phyloP scores from a whole-genome alignment of 495 filamentous ascomycete genomes.

The Bryoglossum gracile region DNA sequence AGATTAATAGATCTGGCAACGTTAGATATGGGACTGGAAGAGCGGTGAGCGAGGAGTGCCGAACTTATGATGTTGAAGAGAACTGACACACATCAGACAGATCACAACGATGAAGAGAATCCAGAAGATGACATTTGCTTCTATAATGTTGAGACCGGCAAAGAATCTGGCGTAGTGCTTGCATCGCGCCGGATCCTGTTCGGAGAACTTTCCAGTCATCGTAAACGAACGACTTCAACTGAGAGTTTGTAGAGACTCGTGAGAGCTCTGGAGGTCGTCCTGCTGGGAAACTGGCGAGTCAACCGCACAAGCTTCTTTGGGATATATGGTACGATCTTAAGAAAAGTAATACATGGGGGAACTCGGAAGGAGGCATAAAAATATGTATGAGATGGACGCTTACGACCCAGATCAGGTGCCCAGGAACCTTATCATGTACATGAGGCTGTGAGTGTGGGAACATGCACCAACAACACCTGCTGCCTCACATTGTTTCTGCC shows the following conservation, averaged over 20 bases:
- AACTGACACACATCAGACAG: slow-evolving; percentile 17
- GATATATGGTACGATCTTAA: background rate
- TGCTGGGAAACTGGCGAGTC: background rate
- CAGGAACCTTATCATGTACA: background rate
- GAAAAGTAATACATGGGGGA: background rate
- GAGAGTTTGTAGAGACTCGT: background rate
- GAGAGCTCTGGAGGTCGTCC: background rate
- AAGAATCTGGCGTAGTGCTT: slow-evolving; percentile 40
- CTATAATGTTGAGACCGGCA: slow-evolving; percentile 28
- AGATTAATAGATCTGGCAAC: slow-evolving; percentile 1
- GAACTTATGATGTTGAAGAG: slow-evolving; percentile 10
- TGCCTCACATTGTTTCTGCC: background rate
- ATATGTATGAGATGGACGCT: background rate
- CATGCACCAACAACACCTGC: background rate
- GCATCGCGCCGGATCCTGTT: slow-evolving; percentile 22
- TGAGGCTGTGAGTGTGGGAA: background rate
- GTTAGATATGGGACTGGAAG: background rate
- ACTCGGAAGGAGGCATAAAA: too few relatives aligned
- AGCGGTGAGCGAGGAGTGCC: too few relatives aligned
- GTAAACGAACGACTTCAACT: background rate
- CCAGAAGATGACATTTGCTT: slow-evolving; percentile 44
- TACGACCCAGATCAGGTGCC: background rate
- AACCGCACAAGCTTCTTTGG: background rate
- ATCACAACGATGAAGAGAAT: slow-evolving; percentile 36
- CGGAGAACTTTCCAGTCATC: slow-evolving; percentile 19